A percentile compares a stretch with the other conserved stretches of the same genome.
These are phyloP conservation scores for Trichosporon sp. DNA, from an alignment of 1,284 basidiomycete species.

Conservation along the genomic window DNA sequence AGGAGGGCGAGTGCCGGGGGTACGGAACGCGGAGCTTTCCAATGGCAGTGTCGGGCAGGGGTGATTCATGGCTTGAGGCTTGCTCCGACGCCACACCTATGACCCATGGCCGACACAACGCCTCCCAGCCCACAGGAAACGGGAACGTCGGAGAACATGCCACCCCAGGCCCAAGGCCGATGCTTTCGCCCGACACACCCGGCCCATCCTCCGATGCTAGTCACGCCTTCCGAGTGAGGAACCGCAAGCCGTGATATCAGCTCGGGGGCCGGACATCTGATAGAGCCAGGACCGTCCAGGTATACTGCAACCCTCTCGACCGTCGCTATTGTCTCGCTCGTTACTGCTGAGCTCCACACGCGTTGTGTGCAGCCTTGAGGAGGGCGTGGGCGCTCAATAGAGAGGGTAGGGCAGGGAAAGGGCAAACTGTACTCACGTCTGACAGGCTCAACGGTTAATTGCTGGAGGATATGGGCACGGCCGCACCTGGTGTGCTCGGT, in stretches of 20 bases:
- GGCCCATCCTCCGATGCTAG: not conserved
- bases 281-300: not conserved
- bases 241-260: too few species aligned
- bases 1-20: not conserved
- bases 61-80: not conserved
- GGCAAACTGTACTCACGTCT: not conserved
- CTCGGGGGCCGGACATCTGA: not conserved
- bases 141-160: not conserved
- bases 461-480: not conserved
- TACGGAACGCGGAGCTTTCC: not conserved
- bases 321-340: not conserved
- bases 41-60: not conserved
- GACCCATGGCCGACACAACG: not conserved
- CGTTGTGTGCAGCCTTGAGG: not conserved
- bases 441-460: not conserved
- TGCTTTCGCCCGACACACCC: not conserved
- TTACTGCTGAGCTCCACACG: not conserved
- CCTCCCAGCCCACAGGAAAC: not conserved
- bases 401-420: not conserved
- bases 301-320: not conserved
- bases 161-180: not conserved
- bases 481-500: not conserved
- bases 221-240: not conserved
- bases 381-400: not conserved
- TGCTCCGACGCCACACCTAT: constrained; percentile 14